Evolutionary conservation across 257 asterid species (phyloP).

Genomic region (Nicotiana tabacum): DNA sequence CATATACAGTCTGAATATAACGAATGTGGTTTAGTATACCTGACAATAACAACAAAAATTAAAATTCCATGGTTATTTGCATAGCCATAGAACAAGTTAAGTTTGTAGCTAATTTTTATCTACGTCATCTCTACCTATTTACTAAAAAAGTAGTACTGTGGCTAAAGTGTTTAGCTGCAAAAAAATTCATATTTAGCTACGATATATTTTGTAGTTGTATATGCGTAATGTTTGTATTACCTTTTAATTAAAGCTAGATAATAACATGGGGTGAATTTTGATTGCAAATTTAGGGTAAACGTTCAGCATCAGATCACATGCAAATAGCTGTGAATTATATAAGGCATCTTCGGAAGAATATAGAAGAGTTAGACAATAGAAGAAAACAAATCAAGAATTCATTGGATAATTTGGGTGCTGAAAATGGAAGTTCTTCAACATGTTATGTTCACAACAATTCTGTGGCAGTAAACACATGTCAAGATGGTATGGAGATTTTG

Average conservation of each 20-base stretch:
- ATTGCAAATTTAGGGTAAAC: constrained; percentile 20
- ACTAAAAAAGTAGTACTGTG: too few species aligned
- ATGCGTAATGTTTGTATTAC: too few species aligned
- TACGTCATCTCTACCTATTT: too few species aligned
- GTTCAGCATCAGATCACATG: constrained; percentile 28
- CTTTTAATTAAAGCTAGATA: neutral
- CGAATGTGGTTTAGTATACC: too few species aligned
- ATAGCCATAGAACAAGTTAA: too few species aligned
- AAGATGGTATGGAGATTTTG: constrained; percentile 27
- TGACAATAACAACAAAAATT: too few species aligned
- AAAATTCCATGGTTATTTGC: too few species aligned
- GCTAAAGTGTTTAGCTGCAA: too few species aligned
- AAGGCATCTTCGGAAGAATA: constrained; percentile 18
- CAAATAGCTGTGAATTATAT: constrained; percentile 27
- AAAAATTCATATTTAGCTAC: too few species aligned
- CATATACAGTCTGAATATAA: too few species aligned
- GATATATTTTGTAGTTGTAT: too few species aligned
- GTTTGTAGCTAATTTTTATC: too few species aligned
- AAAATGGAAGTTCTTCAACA: neutral
- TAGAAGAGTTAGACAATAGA: constrained; percentile 11
- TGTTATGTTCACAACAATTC: neutral
- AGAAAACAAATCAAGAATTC: constrained; percentile 12
- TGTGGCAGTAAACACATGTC: constrained; percentile 15
- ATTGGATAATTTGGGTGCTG: neutral
- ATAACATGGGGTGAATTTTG: neutral